phyloP scores from a whole-genome alignment of 257 asterid species.

The Fraxinus excelsior region DNA sequence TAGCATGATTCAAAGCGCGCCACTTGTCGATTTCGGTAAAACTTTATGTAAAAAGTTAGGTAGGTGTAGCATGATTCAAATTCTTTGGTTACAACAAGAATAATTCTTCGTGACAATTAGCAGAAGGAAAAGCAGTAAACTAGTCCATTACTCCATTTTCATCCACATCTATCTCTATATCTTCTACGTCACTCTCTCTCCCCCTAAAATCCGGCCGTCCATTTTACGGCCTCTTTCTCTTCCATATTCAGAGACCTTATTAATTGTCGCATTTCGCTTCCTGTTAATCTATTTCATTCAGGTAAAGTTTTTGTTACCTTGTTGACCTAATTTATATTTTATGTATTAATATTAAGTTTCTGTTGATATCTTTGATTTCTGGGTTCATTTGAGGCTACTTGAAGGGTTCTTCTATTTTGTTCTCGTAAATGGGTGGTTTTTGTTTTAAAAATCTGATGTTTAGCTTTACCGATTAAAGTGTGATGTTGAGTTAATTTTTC shows the following conservation, averaged over 20 bases:
- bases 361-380: not conserved
- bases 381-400: not conserved
- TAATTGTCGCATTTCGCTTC: not conserved
- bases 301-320: slow-evolving; percentile 11
- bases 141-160: slow-evolving; percentile 21
- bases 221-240: slow-evolving; percentile 29
- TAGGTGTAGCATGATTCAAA: too few relatives aligned
- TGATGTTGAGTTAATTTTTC: slow-evolving; percentile 5
- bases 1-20: too few relatives aligned
- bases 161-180: slow-evolving; percentile 32
- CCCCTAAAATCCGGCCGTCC: slow-evolving; percentile 37
- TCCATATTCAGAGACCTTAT: slow-evolving; percentile 5
- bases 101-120: too few relatives aligned
- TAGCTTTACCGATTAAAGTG: not conserved
- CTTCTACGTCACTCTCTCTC: slow-evolving; percentile 15
- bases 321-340: slow-evolving; percentile 9
- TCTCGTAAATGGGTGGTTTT: not conserved
- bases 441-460: not conserved
- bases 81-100: too few relatives aligned
- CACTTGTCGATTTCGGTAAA: too few relatives aligned
- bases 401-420: not conserved
- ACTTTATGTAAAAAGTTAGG: too few relatives aligned
- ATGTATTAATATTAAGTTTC: not conserved
- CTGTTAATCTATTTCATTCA: slow-evolving; percentile 11
- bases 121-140: not conserved